Evolutionary conservation across 768 basidiomycete species (phyloP).

Genomic region (Pleurotus eryngii): DNA sequence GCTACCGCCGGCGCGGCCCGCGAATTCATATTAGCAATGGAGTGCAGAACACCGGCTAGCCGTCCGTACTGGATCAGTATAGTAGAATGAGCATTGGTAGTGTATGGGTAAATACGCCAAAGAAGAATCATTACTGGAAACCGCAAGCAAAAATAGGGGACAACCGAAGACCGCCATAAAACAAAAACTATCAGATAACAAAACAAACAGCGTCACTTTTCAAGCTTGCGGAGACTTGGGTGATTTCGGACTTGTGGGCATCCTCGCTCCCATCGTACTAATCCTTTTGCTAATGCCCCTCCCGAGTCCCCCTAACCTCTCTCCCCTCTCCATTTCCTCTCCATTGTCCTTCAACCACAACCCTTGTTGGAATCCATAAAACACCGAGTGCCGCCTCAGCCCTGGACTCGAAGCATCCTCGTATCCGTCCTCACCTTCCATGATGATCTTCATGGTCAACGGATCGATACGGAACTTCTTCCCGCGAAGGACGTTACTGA

Average conservation of each 20-base stretch:
- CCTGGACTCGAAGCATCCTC: constrained; percentile 33
- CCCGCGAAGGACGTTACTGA: constrained; percentile 36
- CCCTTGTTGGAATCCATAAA: constrained; percentile 26
- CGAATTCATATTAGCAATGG: too few species aligned
- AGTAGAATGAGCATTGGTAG: too few species aligned
- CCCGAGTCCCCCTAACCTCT: constrained; percentile 1
- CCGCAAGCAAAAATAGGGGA: too few species aligned
- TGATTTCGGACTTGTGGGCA: constrained; percentile 5
- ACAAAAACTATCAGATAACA: too few species aligned
- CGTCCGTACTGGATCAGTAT: too few species aligned
- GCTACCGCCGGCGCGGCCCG: too few species aligned
- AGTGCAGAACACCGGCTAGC: too few species aligned
- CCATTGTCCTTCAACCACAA: constrained; percentile 7
- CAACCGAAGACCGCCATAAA: too few species aligned
- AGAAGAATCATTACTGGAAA: too few species aligned
- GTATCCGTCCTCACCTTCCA: constrained; percentile 51
- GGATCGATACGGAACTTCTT: constrained; percentile 52
- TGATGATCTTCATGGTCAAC: constrained; percentile 46
- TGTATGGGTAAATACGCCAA: too few species aligned
- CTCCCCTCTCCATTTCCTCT: neutral
- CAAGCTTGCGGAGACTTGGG: neutral
- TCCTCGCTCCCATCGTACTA: neutral
- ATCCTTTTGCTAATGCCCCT: constrained; percentile 4
- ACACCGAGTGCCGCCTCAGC: constrained; percentile 29
- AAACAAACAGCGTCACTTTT: too few species aligned